Percentiles rank a stretch among this genome's conserved stretches.
Evolutionary conservation across 1,284 basidiomycete species (phyloP).

Genomic region (Ganoderma leucocontextum): DNA sequence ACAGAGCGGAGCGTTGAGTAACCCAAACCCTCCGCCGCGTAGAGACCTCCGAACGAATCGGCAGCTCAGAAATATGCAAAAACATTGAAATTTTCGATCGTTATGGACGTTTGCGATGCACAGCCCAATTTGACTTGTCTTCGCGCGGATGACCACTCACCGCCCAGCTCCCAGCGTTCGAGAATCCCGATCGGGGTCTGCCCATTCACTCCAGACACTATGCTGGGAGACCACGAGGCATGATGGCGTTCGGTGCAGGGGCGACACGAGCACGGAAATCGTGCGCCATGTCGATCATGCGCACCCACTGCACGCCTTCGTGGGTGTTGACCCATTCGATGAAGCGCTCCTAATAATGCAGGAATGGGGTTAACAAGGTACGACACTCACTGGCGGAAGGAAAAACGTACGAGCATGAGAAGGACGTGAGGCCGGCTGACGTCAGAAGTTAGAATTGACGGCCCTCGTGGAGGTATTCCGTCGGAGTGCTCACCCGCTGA

Average conservation of each 20-base stretch:
- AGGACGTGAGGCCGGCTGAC: constrained; percentile 61
- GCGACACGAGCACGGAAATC: constrained; percentile 50
- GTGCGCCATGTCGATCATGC: constrained; percentile 72
- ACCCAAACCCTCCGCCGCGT: neutral
- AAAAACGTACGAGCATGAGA: constrained; percentile 66
- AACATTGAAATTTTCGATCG: neutral
- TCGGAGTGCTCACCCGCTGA: constrained; percentile 62
- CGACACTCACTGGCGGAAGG: neutral
- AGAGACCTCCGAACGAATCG: neutral
- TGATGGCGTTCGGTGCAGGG: constrained; percentile 44
- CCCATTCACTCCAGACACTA: neutral
- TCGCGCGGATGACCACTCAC: neutral
- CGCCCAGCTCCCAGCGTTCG: neutral
- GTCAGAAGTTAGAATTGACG: neutral
- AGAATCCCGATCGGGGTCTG: neutral
- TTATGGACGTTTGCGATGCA: neutral
- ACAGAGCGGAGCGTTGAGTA: neutral
- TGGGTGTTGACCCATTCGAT: constrained; percentile 83
- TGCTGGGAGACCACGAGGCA: constrained; percentile 44
- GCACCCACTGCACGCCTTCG: constrained; percentile 75
- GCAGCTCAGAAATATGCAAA: neutral
- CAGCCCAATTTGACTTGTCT: neutral
- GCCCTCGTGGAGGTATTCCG: neutral
- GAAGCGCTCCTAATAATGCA: constrained; percentile 67
- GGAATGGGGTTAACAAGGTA: neutral